Percentiles rank a stretch among this genome's conserved stretches.
phyloP scores from a whole-genome alignment of 805 yeast genomes.

The Ogataea methanolica region DNA sequence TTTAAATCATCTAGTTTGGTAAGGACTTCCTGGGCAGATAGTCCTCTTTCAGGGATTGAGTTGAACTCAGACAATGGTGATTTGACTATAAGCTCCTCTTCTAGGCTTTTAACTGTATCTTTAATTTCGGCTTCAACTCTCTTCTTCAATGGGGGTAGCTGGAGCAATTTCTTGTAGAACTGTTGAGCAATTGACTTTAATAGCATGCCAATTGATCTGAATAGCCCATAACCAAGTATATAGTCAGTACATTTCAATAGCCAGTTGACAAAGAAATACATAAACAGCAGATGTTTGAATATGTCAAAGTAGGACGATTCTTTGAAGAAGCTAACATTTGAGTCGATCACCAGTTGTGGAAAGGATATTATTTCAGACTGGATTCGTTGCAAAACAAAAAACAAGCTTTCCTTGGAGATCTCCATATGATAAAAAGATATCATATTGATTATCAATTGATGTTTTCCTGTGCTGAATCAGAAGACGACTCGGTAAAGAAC shows the following conservation, averaged over 20 bases:
- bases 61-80: conserved; percentile 39
- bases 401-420: no score
- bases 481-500: no score
- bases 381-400: no score
- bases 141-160: conserved; percentile 35
- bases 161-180: conserved; percentile 12
- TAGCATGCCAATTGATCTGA: conserved; percentile 4
- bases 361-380: no score
- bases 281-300: no score
- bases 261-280: no score
- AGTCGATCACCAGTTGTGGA: no score
- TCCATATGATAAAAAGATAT: no score
- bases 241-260: not conserved
- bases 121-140: conserved; percentile 60
- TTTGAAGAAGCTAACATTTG: no score
- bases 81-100: conserved; percentile 52
- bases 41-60: conserved; percentile 57
- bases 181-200: conserved; percentile 5
- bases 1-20: conserved; percentile 47
- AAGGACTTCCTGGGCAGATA: conserved; percentile 42
- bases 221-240: conserved; percentile 25
- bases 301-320: no score
- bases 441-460: no score
- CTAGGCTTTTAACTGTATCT: conserved; percentile 44
- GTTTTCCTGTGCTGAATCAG: no score